Evolutionary conservation across 2,329 filamentous ascomycete genomes (phyloP), one percentile per base, ranked within the genome.

Genomic region (Alternaria atra): DNA sequence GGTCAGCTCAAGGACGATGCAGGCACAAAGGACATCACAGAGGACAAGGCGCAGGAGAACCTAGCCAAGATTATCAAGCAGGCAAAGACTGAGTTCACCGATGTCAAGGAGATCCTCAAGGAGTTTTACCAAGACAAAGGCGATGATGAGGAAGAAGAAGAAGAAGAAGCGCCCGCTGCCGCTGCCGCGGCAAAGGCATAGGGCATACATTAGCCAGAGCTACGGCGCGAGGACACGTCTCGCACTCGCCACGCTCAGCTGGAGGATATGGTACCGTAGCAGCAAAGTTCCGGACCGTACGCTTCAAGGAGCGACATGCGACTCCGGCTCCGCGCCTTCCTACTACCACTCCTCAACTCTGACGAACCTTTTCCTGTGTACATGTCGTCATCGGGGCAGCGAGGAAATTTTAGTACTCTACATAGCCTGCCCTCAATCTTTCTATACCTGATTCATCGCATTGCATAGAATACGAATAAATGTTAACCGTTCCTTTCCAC

Each of bases 1-100:
- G 94, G 94, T 68, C 91, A 91, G 73, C 85, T 87, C 72, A 92
- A 94, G 80, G 93, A 94, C 70, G 87, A 92, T 61, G 90, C 91
- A 43, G 93, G 93, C 42, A 85, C 84, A 6, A 81, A 84, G 40
- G 84, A 88, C 58, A 89, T 92, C 75, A 81, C 83, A 2, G 88
- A 96, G 71, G 84, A 90, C 61, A 82, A 88, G 3, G 81, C 88
- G 50, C 83, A 97, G 35, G 80, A 86, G 63, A 88, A 87, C 63
- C 92, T 97, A 73, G 84, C 84, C 67, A 86, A 88, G 44, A 92
- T 89, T 7, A 85, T 98, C 64, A 82, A 83, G 47, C 83, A 86
- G 46, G 91, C 93, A 63, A 93, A 94, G 83, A 79, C 83, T 62
- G 93, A 97, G 73, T 97, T 93, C 78, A 78, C 83, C 47, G 89